Base-by-base conservation (phyloP, 768 basidiomycete species). In the Lentinula edodes region DNA sequence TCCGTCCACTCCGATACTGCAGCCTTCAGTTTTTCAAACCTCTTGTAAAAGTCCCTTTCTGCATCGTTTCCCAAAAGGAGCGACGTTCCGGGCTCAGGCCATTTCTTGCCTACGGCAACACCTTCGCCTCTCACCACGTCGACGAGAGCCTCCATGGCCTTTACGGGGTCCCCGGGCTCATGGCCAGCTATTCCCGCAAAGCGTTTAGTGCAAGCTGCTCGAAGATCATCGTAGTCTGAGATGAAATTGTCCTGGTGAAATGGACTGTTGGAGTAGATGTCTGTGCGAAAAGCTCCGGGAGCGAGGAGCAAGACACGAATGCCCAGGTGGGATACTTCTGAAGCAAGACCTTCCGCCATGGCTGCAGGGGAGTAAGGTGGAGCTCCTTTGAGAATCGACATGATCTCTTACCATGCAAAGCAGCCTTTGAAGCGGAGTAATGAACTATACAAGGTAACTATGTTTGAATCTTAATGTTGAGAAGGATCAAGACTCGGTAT, bases 151-250 rank as follows among this genome's bases (percentile, higher is more conserved):
- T 82, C 75, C 78, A 84, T 84, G 1, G 83, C 87, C 67, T 84
- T 86, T 50, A 71, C 68, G 0, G 86, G 86, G 67, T 88, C 84
- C 0, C 86, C 85, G n/a, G 70, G 74, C 65, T 83, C 80, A n/a
- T 71, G 75, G 6, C 81, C 80, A 6, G 78, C 68, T 2, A 82
- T 65, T 0, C 71, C 63, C 8, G 54, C 62, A 60, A 78, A 83
- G 9, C 69, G 66, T 23, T 66, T 66, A 6, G 64, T 60, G 50
- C 71, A 72, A 10, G 64, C 61, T 32, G 68, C 67, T 39, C 84
- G 80, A 46, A 79, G 32, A 7, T 68, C 69, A 66, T 85, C 80
- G 64, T 87, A 84, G 38, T 75, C 83, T 1, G 77, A 60, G 20
- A 86, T 80, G 18, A 66, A 70, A 61, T 80, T 81, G 5, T 64